These are phyloP conservation scores for Trypanosoma congolense DNA, from an alignment of 208 protist genomes.

Conservation along the genomic window DNA sequence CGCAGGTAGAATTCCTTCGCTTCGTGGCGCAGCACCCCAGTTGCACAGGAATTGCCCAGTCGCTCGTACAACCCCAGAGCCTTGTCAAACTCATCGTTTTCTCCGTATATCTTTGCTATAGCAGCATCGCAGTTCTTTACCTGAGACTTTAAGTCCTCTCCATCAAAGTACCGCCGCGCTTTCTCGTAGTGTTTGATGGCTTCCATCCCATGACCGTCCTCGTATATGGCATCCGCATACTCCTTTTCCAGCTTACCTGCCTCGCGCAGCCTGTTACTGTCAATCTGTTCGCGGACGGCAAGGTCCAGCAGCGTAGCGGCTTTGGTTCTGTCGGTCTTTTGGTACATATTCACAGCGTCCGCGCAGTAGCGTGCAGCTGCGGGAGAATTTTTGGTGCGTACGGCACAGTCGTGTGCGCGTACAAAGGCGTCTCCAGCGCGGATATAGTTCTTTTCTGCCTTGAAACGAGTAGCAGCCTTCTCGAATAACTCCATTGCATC, in stretches of 20 bases:
- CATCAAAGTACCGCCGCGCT: conserved; percentile 77
- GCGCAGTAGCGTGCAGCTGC: conserved; percentile 33
- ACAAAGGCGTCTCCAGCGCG: conserved; percentile 75
- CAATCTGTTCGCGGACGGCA: conserved; percentile 63
- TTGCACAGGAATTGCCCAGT: conserved; percentile 25
- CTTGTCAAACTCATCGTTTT: conserved; percentile 75
- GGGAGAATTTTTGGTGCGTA: conserved; percentile 51
- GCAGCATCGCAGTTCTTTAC: conserved; percentile 75
- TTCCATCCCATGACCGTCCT: conserved; percentile 48
- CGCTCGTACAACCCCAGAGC: conserved; percentile 80
- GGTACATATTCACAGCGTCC: conserved; percentile 64
- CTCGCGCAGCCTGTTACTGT: conserved; percentile 57
- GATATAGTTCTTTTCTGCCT: conserved; percentile 70
- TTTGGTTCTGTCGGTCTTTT: conserved; percentile 56
- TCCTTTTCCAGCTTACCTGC: conserved; percentile 70
- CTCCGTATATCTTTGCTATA: conserved; percentile 74
- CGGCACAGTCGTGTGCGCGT: conserved; percentile 54
- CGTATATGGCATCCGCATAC: conserved; percentile 58
- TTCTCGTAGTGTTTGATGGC: conserved; percentile 72
- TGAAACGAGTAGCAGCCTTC: conserved; percentile 63
- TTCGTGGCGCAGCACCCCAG: conserved; percentile 72
- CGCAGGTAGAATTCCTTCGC: conserved; percentile 85
- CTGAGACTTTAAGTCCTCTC: conserved; percentile 72
- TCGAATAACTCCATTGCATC: conserved; percentile 74
- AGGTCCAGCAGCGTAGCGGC: conserved; percentile 53